Evolutionary conservation across 1,284 basidiomycete species (phyloP).

Genomic region (Puccinia hordei): DNA sequence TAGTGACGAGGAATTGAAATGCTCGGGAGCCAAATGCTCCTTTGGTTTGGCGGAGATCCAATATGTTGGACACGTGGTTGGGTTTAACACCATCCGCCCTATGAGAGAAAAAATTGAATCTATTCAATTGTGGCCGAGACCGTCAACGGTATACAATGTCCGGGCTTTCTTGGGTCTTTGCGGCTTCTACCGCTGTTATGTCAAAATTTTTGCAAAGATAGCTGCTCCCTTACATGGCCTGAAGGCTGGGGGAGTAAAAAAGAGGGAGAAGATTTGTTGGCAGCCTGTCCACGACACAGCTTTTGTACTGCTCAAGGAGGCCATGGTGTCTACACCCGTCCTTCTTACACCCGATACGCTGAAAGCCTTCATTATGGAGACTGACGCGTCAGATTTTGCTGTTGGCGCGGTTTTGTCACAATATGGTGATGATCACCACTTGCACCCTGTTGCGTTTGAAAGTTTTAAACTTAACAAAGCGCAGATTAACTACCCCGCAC

Average conservation of each 20-base stretch:
- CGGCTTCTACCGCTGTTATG: conserved; percentile 63
- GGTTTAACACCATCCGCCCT: no score
- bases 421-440: not conserved
- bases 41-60: no score
- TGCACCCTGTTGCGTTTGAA: conserved; percentile 44
- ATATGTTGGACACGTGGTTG: no score
- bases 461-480: conserved; percentile 29
- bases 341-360: not conserved
- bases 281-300: not conserved
- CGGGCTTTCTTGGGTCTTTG: conserved; percentile 61
- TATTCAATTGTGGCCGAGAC: no score
- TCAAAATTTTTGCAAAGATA: conserved; percentile 60
- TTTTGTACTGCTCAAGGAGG: not conserved
- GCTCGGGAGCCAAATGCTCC: no score
- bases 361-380: not conserved
- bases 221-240: conserved; percentile 56
- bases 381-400: conserved; percentile 23
- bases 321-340: not conserved
- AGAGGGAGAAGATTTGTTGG: not conserved
- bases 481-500: conserved; percentile 46
- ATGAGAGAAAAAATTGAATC: no score
- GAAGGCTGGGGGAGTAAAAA: not conserved
- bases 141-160: conserved; percentile 56
- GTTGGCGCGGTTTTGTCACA: conserved; percentile 46
- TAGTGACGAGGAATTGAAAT: no score